Percentiles rank a stretch among this genome's conserved stretches.
phyloP scores from a whole-genome alignment of 2,329 filamentous ascomycete genomes.

The Ascosphaera aggregata region DNA sequence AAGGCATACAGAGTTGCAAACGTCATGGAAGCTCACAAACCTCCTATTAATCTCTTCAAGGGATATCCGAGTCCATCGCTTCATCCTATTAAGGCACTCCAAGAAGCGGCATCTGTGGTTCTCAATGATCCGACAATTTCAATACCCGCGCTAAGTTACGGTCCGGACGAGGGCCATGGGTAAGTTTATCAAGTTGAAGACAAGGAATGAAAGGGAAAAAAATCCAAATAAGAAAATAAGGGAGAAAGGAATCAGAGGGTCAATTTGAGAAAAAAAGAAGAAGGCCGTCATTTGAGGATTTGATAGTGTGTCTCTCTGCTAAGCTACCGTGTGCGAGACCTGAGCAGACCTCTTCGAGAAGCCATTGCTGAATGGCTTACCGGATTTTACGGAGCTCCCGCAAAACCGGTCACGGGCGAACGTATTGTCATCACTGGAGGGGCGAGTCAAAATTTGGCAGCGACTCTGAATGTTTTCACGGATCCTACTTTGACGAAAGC shows the following conservation, averaged over 20 bases:
- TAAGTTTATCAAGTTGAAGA: not conserved
- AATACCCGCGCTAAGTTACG: constrained; percentile 50
- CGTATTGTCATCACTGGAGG: constrained; percentile 67
- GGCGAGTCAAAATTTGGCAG: constrained; percentile 61
- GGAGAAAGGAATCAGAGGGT: no score
- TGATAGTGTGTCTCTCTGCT: no score
- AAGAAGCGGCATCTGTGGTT: constrained; percentile 34
- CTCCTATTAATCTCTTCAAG: constrained; percentile 19
- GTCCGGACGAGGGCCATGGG: constrained; percentile 46
- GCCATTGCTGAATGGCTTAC: constrained; percentile 49
- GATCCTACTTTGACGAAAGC: constrained; percentile 52
- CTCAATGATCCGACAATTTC: constrained; percentile 36
- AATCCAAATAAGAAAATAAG: no score
- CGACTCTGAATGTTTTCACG: constrained; percentile 54
- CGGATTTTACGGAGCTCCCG: constrained; percentile 29
- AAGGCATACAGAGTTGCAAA: not conserved
- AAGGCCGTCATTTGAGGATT: no score
- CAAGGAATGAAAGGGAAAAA: no score
- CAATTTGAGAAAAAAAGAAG: no score
- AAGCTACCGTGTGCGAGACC: not conserved
- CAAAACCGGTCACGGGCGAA: constrained; percentile 22
- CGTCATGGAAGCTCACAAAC: constrained; percentile 1
- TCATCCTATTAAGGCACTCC: constrained; percentile 40
- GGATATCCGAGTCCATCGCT: constrained; percentile 31
- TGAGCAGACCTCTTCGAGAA: constrained; percentile 34